Percentiles rank a stretch among this genome's conserved stretches.
phyloP scores from a whole-genome alignment of 441 rosid species.

The Aquilaria agallochum region DNA sequence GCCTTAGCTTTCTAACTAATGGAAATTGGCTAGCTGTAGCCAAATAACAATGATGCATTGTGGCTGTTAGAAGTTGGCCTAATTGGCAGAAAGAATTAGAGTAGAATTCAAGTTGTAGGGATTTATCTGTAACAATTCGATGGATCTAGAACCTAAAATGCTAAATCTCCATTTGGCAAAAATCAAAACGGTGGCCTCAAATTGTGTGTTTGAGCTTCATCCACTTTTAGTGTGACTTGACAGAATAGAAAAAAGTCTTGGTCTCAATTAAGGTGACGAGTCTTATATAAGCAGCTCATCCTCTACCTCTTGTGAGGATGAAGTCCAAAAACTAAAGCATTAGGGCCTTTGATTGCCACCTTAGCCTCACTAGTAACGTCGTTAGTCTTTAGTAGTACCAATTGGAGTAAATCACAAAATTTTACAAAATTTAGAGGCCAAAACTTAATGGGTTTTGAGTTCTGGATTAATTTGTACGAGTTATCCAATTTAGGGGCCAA shows the following conservation, averaged over 20 bases:
- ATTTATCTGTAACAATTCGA: slow-evolving; percentile 35
- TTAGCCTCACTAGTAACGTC: too few relatives aligned
- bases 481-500: too few relatives aligned
- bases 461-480: too few relatives aligned
- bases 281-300: slow-evolving; percentile 13
- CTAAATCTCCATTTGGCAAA: slow-evolving; percentile 31
- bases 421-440: too few relatives aligned
- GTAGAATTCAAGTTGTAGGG: slow-evolving; percentile 50
- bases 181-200: slow-evolving; percentile 42
- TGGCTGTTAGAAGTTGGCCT: slow-evolving; percentile 52
- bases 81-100: slow-evolving; percentile 39
- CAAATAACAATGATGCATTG: slow-evolving; percentile 46
- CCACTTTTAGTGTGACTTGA: slow-evolving; percentile 40
- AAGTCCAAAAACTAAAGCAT: too few relatives aligned
- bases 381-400: too few relatives aligned
- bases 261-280: slow-evolving; percentile 36
- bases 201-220: slow-evolving; percentile 56
- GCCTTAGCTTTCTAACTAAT: slow-evolving; percentile 52
- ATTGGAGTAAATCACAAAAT: too few relatives aligned
- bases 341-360: too few relatives aligned
- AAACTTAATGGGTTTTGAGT: too few relatives aligned
- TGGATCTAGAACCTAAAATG: slow-evolving; percentile 52
- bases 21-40: slow-evolving; percentile 52
- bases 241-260: slow-evolving; percentile 40
- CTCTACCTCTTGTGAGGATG: too few relatives aligned